Evolutionary conservation across 2,329 filamentous ascomycete species (phyloP), one percentile per base, ranked within the genome.

Genomic region (Xylaria digitata): DNA sequence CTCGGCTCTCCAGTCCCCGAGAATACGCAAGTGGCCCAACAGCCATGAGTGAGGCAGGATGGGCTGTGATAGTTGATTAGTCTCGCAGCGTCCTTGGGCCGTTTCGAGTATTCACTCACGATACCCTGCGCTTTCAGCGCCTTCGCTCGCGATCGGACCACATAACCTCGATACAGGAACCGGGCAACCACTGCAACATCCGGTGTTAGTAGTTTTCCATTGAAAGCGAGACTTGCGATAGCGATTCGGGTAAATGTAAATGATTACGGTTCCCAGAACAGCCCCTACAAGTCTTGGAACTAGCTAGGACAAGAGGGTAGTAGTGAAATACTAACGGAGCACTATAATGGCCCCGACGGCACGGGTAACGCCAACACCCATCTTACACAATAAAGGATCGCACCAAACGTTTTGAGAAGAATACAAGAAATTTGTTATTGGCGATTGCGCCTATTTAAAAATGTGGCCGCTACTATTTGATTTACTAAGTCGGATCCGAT

Each of bases 41-140:
- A 75, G 37, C 17, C 60, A 37, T 6, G 75, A 77, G 62, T 77
- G 75, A 55, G 75, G 73, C 48, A 76, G 50, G 15, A 76, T 49
- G 8, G 74, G 73, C 75, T 77, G 56, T 45, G 45, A 55, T 30
- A 2, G 26, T 52, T 52, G 37, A 48, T 75, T 52, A 75, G 69
- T 64, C 23, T 40, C 15, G 45, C 17, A 1, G 15, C 6, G 6
- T 50, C 11, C 17, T 55, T 30, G n/a, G n/a, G 30, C 53, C 17
- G 19, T 30, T 50, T 1, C 17, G 40, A n/a, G 15, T 2, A 1
- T 63, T 61, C 48, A 71, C 73, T 75, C 57, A 76, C 74, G 19
- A 76, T 70, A n/a, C 73, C 73, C 46, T 73, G 72, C 9, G 73
- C 71, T 46, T 68, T 71, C 30, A 75, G 54, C 11, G 64, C 63